Conservation (phyloP, 805 yeast genomes). For the Hermanozyma aechmeae region DNA sequence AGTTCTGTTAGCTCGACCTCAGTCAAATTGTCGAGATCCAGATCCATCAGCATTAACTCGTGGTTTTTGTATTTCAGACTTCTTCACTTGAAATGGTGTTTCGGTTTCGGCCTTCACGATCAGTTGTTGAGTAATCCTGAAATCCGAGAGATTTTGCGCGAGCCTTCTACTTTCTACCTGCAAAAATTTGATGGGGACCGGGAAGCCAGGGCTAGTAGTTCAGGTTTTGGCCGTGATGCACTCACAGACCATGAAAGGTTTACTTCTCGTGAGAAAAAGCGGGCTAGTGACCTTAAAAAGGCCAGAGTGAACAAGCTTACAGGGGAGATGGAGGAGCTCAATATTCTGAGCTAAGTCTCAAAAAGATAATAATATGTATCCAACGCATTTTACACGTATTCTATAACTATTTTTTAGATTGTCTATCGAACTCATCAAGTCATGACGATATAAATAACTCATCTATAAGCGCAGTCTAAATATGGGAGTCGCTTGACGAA, state of each 20-base stretch:
- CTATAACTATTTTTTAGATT: too few relatives aligned
- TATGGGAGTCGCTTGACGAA: too few relatives aligned
- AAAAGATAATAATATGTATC: too few relatives aligned
- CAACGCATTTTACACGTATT: too few relatives aligned
- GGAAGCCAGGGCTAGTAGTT: too few relatives aligned
- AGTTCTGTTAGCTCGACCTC: slow-evolving; percentile 24
- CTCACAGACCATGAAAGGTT: slow-evolving; percentile 8
- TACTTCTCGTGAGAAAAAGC: slow-evolving; percentile 9
- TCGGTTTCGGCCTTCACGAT: slow-evolving; percentile 41
- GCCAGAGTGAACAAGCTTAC: slow-evolving; percentile 26
- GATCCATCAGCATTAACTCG: slow-evolving; percentile 36
- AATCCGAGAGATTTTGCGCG: slow-evolving; percentile 27
- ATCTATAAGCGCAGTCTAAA: too few relatives aligned
- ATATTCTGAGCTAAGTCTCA: too few relatives aligned
- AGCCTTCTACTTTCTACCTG: slow-evolving; percentile 16
- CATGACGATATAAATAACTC: too few relatives aligned
- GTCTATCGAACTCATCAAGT: too few relatives aligned
- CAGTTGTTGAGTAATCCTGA: slow-evolving; percentile 33
- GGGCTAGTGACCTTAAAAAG: slow-evolving; percentile 26
- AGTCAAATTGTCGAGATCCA: slow-evolving; percentile 36
- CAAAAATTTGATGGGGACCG: slow-evolving; percentile 5
- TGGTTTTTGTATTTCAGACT: slow-evolving; percentile 44
- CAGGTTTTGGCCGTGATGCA: slow-evolving; percentile 7
- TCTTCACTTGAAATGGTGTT: slow-evolving; percentile 40
- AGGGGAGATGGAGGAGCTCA: slow-evolving; percentile 22